Evolutionary conservation across 768 basidiomycete species (phyloP), one percentile per base, ranked within the genome.

Genomic region (Cantharellus cinnabarinus): DNA sequence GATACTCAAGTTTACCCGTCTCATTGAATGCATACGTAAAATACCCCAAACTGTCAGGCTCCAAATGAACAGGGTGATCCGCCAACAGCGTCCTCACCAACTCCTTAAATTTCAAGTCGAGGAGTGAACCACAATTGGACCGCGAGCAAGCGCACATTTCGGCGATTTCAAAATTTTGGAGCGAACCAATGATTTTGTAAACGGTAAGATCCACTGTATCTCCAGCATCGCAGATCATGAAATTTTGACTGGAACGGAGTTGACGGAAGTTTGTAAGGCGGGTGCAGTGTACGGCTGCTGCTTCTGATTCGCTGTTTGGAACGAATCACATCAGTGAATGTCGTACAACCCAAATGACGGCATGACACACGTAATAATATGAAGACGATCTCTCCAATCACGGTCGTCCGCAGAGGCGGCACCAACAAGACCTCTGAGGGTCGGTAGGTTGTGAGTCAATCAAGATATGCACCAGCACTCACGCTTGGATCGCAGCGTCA

Each of bases 161-260:
- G 51, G 88, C 89, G 61, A 93, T 89, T 68, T 91, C 88, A n/a
- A 91, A 77, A 65, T 80, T 79, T 5, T 80, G 73, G 68, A 86
- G 75, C 63, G 85, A 77, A 3, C 88, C 89, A 58, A 85, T 85
- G 55, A 90, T 84, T 76, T 71, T 71, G 68, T 76, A 77, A 5
- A 72, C 69, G 4, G 73, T 74, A 2, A 75, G 67, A 59, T 76
- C 48, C 14, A 50, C 58, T 10, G 56, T 48, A 14, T 37, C 52
- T 54, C 85, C 89, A 20, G 87, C 88, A 69, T 93, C 89, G 66
- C 85, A 88, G n/a, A 93, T 85, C 68, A 91, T 81, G 67, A 91
- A 91, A 62, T 81, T 87, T 66, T 91, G 87, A 29, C 81, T 83
- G 0, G 85, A 77, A 56, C 78, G 80, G 58, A 91, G 71, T 63